Evolutionary conservation across 192 early-diverging fungal genomes (phyloP), one percentile per base, ranked within the genome.

Genomic region (Allomyces macrogynus): DNA sequence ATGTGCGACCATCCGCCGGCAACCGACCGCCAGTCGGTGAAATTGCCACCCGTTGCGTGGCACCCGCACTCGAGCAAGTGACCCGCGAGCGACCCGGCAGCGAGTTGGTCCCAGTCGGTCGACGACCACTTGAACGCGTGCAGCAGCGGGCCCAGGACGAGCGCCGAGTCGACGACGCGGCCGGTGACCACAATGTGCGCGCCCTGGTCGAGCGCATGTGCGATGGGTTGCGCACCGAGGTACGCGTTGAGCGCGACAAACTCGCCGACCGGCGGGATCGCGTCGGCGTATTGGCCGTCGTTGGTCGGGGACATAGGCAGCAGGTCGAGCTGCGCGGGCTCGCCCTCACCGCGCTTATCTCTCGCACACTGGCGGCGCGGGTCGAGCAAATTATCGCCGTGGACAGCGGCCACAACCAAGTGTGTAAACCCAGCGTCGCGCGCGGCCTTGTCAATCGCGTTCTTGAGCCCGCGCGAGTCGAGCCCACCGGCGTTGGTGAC

Each of bases 1-100:
- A 85, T 84, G 64, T 84, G 81, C 23, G 75, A 63, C 64, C 72
- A 85, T 49, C 84, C 84, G 23, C 80, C 79, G 62, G 76, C 61
- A 2, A 70, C 64, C 12, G 82, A 81, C 23, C 73, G 70, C 84
- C 84, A 85, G 65, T 85, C 84, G 2, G 84, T 86, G 68, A 84
- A 86, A 67, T 84, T 86, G 10, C 82, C 84, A 44, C 84, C 82
- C 14, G 84, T 86, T 24, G 80, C 75, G 23, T 86, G 84, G 68
- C 81, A 81, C n/a, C 84, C 84, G 65, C 84, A 86, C 70, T 84
- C 84, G 54, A 86, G 80, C 62, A 84, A 78, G 57, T 86, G 84
- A 22, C 84, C 84, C 9, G 81, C 84, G 61, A 86, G 70, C 2
- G 84, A 84, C 0, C 78, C 82, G 14, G 74, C 75, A 10, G 82